Evolutionary conservation across 2,329 filamentous ascomycete genomes (phyloP), one percentile per base, ranked within the genome.

Genomic region (Cadophora sp.): DNA sequence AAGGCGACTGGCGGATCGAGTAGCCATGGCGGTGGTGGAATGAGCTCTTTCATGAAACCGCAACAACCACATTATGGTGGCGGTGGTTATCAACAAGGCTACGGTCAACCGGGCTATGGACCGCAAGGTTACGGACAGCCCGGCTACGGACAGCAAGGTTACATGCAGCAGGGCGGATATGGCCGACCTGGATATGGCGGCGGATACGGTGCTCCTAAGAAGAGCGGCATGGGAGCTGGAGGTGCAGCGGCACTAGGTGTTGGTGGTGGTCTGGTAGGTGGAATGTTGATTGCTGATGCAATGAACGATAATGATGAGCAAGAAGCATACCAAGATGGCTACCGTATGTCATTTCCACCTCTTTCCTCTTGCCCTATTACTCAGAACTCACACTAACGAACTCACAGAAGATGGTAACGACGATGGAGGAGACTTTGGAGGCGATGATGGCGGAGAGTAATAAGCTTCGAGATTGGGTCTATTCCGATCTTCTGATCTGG

Each of bases 221-320:
- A 83, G 74, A 80, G 80, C 27, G 85, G 85, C 1, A 83, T 95
- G 81, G 92, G 92, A n/a, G 84, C 87, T 68, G 87, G 85, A 1
- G 93, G 92, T 59, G 93, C 90, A 62, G 88, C 90, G 9, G 92
- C 92, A 26, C 82, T 97, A 53, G 94, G 94, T 81, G 79, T 92
- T 4, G 94, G 93, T 73, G 94, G 91, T 71, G 94, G 94, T 79
- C 76, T 97, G 77, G 75, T 97, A 0, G 94, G 93, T 73, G 94
- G 94, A 65, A 86, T 88, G 70, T 70, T 97, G 75, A 79, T 97
- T 37, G 90, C 85, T 1, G 84, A 91, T 76, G 89, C 90, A 1
- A 83, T 94, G 62, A 81, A 91, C 66, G 87, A 90, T 69, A 78
- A 85, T 58, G 79, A 92, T 72, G 80, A 92, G 72, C 80, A 90